Base-by-base conservation (phyloP, 1,284 basidiomycete species). In the Ceratobasidium sp. region DNA sequence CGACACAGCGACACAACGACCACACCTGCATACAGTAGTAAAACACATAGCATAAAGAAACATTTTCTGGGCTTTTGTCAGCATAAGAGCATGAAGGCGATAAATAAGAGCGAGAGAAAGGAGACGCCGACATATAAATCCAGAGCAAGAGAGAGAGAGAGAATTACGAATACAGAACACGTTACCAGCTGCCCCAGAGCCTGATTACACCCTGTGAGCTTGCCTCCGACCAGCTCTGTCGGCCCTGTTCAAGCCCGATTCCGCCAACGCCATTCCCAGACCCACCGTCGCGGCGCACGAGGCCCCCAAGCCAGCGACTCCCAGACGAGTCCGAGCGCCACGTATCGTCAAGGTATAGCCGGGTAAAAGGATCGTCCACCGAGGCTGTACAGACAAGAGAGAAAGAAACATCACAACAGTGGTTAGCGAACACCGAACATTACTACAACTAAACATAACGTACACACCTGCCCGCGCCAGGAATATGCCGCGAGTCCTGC, bases 401-500 rank as follows among this genome's bases (percentile, higher is more conserved):
- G 35, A 58, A 26, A 58, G 16, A 32, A 18, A 58, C 16, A n/a
- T 35, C 32, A 18, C n/a, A 18, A 58, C 35, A n/a, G 44, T 32
- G 26, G 66, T 69, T 58, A 58, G 52, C 66, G 43, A 55, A 69
- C 55, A 57, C 52, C 54, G 35, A 54, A 28, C n/a, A 52, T 23
- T 54, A 49, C 66, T 69, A 43, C 16, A 32, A 47, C 14, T 46
- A 21, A 23, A 58, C 21, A 46, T 43, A 69, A 69, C 66, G 66
- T 69, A 69, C 66, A 69, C 66, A 69, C 66, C 66, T 69, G 66
- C 41, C 66, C 66, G 66, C 66, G 66, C 66, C 66, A 69, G 30
- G 66, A 69, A 44, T 69, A 69, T 28, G 66, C 66, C 18, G 66
- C 66, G 43, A 69, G 66, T 18, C 66, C 66, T 23, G 66, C 66